Evolutionary conservation across 441 rosid species (phyloP), one percentile per base, ranked within the genome.

Genomic region (Manihot esculenta): DNA sequence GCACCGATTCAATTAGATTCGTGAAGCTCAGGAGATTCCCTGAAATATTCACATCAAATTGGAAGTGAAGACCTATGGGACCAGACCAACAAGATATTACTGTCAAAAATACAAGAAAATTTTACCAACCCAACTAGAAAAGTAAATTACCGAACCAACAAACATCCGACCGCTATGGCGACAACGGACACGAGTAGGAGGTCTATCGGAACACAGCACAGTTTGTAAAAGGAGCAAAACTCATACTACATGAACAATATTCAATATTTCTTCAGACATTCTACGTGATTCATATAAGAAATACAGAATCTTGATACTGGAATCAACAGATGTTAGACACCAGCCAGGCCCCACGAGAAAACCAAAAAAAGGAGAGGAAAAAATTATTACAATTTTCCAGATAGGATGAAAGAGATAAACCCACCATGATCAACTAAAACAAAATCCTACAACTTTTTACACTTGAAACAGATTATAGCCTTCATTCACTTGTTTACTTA

Each of bases 371-470:
- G 1, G 5, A 45, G 0, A 1, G 30, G 38, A 70, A 48, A 66
- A 47, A 67, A 42, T 68, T 60, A 61, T 71, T 75, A 69, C 71
- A 64, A 35, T 38, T 41, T 67, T 53, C 14, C 2, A 14, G 33
- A 59, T 17, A 10, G 14, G 23, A 54, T 49, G 12, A 48, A 21
- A 42, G 30, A 6, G 15, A 27, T 2, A 15, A 56, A 49, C 33
- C 64, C 68, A n/a, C 47, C 20, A 35, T 21, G 59, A 63, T 64
- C 38, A 27, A 59, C 74, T 58, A 72, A 71, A 66, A 72, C 72
- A 76, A 77, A 80, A 79, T 5, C 79, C 86, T 81, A 77, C 80
- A 63, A 63, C 66, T 48, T 77, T 82, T 77, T 77, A 84, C 88
- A 86, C 73, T 81, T 72, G 30, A 53, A 58, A 56, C 30, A 71